Percentiles rank a stretch among this genome's conserved stretches.
Conservation (phyloP, 148 eudicot genomes). For the Nepenthes gracilis region DNA sequence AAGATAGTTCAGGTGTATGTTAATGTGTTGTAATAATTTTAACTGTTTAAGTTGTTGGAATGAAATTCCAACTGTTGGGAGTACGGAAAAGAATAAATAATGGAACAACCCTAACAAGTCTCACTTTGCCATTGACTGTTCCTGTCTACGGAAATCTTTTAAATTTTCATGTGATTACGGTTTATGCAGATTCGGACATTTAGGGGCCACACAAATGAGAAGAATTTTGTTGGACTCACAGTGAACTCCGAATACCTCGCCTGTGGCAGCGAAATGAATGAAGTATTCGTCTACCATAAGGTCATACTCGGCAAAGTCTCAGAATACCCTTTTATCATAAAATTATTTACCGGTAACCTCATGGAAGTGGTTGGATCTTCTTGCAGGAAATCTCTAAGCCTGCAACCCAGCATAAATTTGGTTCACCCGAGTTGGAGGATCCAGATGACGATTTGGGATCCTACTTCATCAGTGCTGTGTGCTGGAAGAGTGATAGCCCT, state of each 20-base stretch:
- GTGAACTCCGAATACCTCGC: constrained; percentile 74
- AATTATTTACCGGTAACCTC: background rate
- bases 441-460: constrained; percentile 40
- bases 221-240: constrained; percentile 83
- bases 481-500: constrained; percentile 80
- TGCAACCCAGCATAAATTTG: constrained; percentile 61
- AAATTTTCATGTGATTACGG: too few species aligned
- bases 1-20: too few species aligned
- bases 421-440: constrained; percentile 35
- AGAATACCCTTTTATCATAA: background rate
- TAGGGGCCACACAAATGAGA: constrained; percentile 79
- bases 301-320: background rate
- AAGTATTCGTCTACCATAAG: constrained; percentile 89
- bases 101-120: too few species aligned
- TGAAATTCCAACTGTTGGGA: too few species aligned
- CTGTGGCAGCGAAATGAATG: constrained; percentile 94
- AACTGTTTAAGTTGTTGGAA: too few species aligned
- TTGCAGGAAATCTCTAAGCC: constrained; percentile 69
- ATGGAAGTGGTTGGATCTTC: background rate
- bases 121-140: too few species aligned
- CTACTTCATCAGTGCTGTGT: constrained; percentile 73
- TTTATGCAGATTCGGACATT: constrained; percentile 46
- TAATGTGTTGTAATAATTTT: too few species aligned
- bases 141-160: too few species aligned
- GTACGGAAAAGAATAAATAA: too few species aligned